Evolutionary conservation across 306 rosid species (phyloP).

Genomic region (Lupinus albus): DNA sequence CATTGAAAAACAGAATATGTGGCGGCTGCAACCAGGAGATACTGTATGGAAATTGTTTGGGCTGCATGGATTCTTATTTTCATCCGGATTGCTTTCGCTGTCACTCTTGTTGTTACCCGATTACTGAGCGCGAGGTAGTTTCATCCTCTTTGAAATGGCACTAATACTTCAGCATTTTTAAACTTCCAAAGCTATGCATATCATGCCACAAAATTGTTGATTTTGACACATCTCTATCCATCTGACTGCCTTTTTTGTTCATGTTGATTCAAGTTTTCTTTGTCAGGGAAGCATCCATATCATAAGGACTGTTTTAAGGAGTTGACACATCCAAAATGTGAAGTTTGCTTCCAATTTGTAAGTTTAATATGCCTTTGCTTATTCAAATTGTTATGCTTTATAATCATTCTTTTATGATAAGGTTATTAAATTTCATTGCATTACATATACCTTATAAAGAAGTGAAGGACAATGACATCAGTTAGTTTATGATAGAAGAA

Average conservation of each 20-base stretch:
- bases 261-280: slow-evolving; percentile 81
- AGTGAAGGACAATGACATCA: neutral
- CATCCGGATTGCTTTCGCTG: slow-evolving; percentile 93
- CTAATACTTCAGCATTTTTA: slow-evolving; percentile 26
- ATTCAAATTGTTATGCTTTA: slow-evolving; percentile 21
- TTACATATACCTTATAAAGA: slow-evolving; percentile 11
- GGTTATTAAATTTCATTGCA: slow-evolving; percentile 1
- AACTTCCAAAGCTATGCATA: neutral
- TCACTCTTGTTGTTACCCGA: slow-evolving; percentile 72
- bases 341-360: slow-evolving; percentile 95
- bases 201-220: slow-evolving; percentile 2
- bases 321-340: slow-evolving; percentile 88
- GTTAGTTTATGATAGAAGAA: neutral
- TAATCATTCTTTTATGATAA: slow-evolving; percentile 6
- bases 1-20: slow-evolving; percentile 60
- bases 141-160: slow-evolving; percentile 33
- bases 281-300: slow-evolving; percentile 92
- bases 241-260: slow-evolving; percentile 50
- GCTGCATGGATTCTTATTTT: slow-evolving; percentile 74
- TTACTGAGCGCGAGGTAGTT: slow-evolving; percentile 88
- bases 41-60: slow-evolving; percentile 68
- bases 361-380: slow-evolving; percentile 42
- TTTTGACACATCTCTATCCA: slow-evolving; percentile 34
- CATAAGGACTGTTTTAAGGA: slow-evolving; percentile 94
- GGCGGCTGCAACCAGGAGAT: slow-evolving; percentile 80